Conservation (phyloP, 2,329 filamentous ascomycete species). For the Thermothelomyces thermophilus region DNA sequence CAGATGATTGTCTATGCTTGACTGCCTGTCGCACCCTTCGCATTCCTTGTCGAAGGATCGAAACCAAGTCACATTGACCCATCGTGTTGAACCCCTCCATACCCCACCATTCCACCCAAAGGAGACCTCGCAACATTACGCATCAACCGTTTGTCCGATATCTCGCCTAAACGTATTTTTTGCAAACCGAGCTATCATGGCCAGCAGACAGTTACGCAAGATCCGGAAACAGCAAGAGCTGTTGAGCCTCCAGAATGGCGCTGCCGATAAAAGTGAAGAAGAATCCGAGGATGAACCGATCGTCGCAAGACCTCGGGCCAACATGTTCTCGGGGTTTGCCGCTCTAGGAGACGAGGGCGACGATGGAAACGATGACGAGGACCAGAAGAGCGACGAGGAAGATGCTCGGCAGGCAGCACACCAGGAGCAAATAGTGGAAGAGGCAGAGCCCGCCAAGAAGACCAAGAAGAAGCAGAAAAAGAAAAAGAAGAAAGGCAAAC, state of each 20-base stretch:
- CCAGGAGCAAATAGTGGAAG: conserved; percentile 2
- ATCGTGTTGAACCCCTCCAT: neutral
- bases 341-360: conserved; percentile 42
- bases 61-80: too few species aligned
- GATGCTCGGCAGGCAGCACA: conserved; percentile 7
- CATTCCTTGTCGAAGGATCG: too few species aligned
- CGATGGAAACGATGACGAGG: conserved; percentile 34
- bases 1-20: too few species aligned
- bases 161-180: too few species aligned
- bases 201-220: conserved; percentile 46
- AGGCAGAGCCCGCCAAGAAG: conserved; percentile 31
- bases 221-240: conserved; percentile 45
- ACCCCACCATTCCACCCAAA: too few species aligned
- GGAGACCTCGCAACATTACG: neutral
- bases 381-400: conserved; percentile 25
- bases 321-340: conserved; percentile 44
- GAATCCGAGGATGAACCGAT: conserved; percentile 30
- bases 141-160: neutral
- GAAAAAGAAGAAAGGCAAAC: conserved; percentile 33
- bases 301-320: conserved; percentile 36
- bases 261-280: conserved; percentile 28
- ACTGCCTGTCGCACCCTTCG: too few species aligned
- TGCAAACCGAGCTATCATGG: conserved; percentile 33
- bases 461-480: conserved; percentile 33
- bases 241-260: conserved; percentile 31